These are phyloP conservation scores for Diaporthe sp. DNA, from an alignment of 2,329 filamentous ascomycete genomes.

Conservation along the genomic window DNA sequence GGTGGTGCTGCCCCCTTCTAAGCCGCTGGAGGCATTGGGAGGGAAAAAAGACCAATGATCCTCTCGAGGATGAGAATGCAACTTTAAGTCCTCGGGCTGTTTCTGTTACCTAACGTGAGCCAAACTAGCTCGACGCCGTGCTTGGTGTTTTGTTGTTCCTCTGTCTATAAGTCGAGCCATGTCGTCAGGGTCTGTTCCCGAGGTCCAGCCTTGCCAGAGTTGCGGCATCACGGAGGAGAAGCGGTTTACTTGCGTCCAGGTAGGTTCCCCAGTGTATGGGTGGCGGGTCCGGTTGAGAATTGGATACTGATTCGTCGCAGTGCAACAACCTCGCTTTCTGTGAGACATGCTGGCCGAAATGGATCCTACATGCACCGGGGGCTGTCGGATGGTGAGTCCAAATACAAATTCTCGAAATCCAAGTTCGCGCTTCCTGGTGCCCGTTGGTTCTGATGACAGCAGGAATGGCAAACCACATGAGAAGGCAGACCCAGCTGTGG, in stretches of 20 bases:
- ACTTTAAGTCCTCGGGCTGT: not conserved
- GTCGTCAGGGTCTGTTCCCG: not conserved
- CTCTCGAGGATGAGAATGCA: no score
- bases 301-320: not conserved
- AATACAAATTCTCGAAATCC: fast-evolving
- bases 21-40: no score
- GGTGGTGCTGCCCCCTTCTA: no score
- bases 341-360: constrained; percentile 1
- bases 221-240: constrained; percentile 9
- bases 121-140: not conserved
- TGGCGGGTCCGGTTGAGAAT: not conserved
- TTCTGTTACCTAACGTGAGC: constrained; percentile 21
- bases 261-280: not conserved
- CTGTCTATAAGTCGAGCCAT: not conserved
- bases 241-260: constrained; percentile 20
- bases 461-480: constrained; percentile 17
- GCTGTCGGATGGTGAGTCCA: constrained; percentile 9
- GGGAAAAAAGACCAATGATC: no score
- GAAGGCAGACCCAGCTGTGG: constrained; percentile 2
- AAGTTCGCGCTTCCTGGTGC: no score
- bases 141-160: no score
- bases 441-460: no score
- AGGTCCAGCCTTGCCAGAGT: constrained; percentile 11
- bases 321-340: constrained; percentile 27
- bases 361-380: not conserved